phyloP scores from a whole-genome alignment of 2,329 filamentous ascomycete genomes.

The Fusarium mundagurra region DNA sequence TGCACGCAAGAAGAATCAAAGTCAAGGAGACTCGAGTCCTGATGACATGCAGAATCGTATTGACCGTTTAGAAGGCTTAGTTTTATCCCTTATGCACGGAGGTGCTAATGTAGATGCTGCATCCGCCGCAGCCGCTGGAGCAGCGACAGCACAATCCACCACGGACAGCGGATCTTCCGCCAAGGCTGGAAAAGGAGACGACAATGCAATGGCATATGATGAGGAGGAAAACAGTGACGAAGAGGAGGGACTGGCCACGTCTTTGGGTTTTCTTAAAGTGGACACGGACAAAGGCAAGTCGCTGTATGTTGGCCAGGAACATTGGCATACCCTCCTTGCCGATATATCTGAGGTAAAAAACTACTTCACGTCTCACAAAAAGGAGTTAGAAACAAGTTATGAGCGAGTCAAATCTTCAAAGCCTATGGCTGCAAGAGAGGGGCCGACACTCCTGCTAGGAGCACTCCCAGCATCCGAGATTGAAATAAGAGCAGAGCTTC shows the following conservation, averaged over 20 bases:
- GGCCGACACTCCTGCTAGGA: conserved; percentile 82
- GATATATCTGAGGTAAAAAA: conserved; percentile 94
- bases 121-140: conserved; percentile 48
- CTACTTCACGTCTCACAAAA: conserved; percentile 87
- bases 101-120: conserved; percentile 65
- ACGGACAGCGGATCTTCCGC: conserved; percentile 58
- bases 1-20: conserved; percentile 78
- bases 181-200: conserved; percentile 66
- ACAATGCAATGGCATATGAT: conserved; percentile 57
- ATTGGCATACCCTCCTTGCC: conserved; percentile 82
- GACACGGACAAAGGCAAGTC: conserved; percentile 80
- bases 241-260: conserved; percentile 74
- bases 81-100: conserved; percentile 93
- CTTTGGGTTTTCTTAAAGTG: conserved; percentile 84
- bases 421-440: conserved; percentile 66
- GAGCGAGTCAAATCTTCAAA: conserved; percentile 78
- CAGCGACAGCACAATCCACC: conserved; percentile 49
- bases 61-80: conserved; percentile 90
- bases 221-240: conserved; percentile 73
- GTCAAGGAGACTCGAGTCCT: conserved; percentile 69
- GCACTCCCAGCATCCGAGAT: conserved; percentile 75
- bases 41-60: conserved; percentile 99
- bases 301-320: conserved; percentile 82
- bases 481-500: conserved; percentile 83
- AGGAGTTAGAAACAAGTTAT: conserved; percentile 85